Conservation (phyloP, 1,284 basidiomycete genomes). For the Athelia psychrophila region DNA sequence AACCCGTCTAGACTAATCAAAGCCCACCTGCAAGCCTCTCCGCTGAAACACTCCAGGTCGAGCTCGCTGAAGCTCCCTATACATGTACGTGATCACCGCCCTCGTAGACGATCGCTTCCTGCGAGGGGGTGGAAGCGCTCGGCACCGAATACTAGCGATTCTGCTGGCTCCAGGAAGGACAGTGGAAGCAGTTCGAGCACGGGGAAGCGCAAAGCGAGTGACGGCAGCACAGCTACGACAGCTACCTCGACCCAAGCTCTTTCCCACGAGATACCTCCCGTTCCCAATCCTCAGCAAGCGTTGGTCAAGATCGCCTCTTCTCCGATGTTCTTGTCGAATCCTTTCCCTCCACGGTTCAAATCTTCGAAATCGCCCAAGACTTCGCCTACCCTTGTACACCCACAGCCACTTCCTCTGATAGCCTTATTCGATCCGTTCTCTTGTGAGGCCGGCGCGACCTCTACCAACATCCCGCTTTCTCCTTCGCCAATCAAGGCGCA, state of each 20-base stretch:
- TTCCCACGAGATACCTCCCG: background rate
- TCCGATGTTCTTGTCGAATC: constrained; percentile 1
- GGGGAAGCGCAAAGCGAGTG: background rate
- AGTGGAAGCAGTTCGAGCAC: background rate
- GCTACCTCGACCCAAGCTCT: background rate
- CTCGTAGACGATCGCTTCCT: background rate
- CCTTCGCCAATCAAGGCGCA: background rate
- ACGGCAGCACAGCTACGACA: background rate
- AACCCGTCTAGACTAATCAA: background rate
- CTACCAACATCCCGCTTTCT: background rate
- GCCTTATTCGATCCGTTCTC: background rate
- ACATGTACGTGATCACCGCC: background rate
- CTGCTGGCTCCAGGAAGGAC: background rate
- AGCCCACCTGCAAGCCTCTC: background rate
- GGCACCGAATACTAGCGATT: background rate
- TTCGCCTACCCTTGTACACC: background rate
- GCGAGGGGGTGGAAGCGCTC: background rate
- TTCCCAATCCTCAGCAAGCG: background rate
- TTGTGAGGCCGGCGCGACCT: background rate
- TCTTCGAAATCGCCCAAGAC: background rate
- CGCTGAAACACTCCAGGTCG: background rate
- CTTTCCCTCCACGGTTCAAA: background rate
- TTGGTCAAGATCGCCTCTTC: background rate
- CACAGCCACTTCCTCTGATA: background rate
- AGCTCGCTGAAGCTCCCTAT: background rate